phyloP scores from a whole-genome alignment of 371 early-diverging fungal genomes.

The Rhizopus microsporus region DNA sequence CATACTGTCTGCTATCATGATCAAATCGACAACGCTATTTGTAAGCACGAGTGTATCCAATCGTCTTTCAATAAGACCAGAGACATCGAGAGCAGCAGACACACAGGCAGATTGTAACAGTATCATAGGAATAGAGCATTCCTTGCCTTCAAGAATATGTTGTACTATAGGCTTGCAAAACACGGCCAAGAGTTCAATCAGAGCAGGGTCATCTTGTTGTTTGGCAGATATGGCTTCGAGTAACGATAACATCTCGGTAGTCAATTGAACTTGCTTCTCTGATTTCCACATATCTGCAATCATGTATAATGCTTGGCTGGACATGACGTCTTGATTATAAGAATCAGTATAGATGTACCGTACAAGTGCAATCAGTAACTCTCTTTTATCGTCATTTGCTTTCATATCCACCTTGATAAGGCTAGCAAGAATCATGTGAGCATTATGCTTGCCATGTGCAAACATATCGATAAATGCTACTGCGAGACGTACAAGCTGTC shows the following conservation, averaged over 20 bases:
- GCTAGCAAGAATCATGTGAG: constrained; percentile 18
- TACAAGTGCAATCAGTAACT: constrained; percentile 29
- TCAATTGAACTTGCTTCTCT: constrained; percentile 16
- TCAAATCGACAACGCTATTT: constrained; percentile 21
- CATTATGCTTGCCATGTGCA: constrained; percentile 22
- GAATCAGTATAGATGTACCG: constrained; percentile 20
- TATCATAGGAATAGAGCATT: constrained; percentile 16
- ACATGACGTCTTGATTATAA: constrained; percentile 11
- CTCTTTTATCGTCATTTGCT: constrained; percentile 16
- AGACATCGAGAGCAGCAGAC: constrained; percentile 26
- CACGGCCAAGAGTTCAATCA: too few relatives aligned
- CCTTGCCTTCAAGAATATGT: constrained; percentile 35
- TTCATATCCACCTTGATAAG: constrained; percentile 29
- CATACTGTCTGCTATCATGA: constrained; percentile 25
- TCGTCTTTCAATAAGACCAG: constrained; percentile 15
- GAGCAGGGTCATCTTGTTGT: too few relatives aligned
- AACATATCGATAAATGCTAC: constrained; percentile 27
- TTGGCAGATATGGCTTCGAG: constrained; percentile 27
- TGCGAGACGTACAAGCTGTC: constrained; percentile 5
- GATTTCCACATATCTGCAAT: constrained; percentile 29
- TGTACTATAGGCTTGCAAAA: constrained; percentile 30
- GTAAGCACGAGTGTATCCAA: constrained; percentile 12
- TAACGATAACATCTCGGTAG: constrained; percentile 23
- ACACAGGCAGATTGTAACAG: constrained; percentile 21
- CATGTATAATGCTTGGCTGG: constrained; percentile 26